Conservation (phyloP, 2,329 filamentous ascomycete species). For the Zymoseptoria crescenta region DNA sequence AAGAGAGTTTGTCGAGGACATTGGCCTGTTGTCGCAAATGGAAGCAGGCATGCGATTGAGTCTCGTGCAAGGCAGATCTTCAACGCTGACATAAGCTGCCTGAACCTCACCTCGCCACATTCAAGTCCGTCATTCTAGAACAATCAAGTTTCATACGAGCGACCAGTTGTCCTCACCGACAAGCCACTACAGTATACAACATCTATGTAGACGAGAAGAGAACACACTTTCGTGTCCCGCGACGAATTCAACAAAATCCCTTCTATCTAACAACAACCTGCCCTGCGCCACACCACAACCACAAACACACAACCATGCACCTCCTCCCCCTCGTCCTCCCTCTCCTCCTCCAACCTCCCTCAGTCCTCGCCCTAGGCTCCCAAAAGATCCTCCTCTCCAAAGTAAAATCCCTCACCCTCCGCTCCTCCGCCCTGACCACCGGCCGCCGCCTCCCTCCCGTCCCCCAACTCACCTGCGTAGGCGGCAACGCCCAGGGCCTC, state of each 20-base stretch:
- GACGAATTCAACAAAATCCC: neutral
- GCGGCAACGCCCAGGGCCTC: constrained; percentile 51
- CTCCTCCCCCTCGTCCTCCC: constrained; percentile 4
- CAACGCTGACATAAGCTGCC: neutral
- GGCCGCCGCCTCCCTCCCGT: constrained; percentile 68
- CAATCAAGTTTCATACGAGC: neutral
- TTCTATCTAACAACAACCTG: too few species aligned
- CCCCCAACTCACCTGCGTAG: constrained; percentile 67
- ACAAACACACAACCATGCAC: constrained; percentile 2
- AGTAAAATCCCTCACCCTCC: constrained; percentile 73
- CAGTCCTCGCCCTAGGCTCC: constrained; percentile 5
- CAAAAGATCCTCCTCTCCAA: constrained; percentile 49
- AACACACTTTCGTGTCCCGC: neutral
- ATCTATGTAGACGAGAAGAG: neutral
- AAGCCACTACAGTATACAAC: neutral
- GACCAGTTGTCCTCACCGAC: neutral
- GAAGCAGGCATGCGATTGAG: too few species aligned
- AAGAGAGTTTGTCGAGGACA: too few species aligned
- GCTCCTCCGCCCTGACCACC: constrained; percentile 58
- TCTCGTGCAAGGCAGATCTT: neutral
- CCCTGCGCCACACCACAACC: neutral
- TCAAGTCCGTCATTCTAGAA: neutral
- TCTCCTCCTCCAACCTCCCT: constrained; percentile 2
- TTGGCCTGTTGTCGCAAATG: too few species aligned
- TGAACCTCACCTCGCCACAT: neutral